phyloP scores from a whole-genome alignment of 441 rosid species.

The Rhodomyrtus psidioides region DNA sequence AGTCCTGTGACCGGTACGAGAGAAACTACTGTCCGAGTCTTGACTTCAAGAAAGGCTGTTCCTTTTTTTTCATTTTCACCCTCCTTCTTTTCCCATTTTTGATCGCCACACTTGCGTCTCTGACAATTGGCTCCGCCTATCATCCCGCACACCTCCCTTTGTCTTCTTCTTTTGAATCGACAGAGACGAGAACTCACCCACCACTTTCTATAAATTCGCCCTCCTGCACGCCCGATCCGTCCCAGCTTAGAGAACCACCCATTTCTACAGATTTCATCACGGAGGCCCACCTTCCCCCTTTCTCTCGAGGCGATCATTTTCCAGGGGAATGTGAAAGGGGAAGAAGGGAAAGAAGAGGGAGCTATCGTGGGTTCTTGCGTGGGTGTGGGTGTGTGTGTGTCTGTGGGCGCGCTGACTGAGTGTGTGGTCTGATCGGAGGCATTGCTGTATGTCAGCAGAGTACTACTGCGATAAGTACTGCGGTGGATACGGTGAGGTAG shows the following conservation, averaged over 20 bases:
- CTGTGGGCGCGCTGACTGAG: neutral
- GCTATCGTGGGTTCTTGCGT: neutral
- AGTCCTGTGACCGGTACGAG: neutral
- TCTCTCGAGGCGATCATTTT: neutral
- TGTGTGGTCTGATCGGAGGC: neutral
- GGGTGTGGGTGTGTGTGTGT: neutral
- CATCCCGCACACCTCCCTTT: neutral
- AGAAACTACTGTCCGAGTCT: neutral
- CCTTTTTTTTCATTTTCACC: neutral
- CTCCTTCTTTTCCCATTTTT: too few species aligned
- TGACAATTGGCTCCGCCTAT: neutral
- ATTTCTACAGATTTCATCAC: neutral
- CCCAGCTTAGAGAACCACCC: neutral
- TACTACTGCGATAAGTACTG: slow-evolving; percentile 30
- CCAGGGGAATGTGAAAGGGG: neutral
- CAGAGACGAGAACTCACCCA: neutral
- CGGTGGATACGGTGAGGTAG: slow-evolving; percentile 50
- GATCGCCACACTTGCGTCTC: neutral
- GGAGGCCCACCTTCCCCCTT: neutral
- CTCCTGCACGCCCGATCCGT: neutral
- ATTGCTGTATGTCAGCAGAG: slow-evolving; percentile 51
- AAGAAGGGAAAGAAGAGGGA: neutral
- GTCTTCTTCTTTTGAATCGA: neutral
- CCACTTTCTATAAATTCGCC: neutral
- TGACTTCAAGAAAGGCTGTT: neutral